phyloP scores from a whole-genome alignment of 306 rosid species.

The Vigna trinervia region DNA sequence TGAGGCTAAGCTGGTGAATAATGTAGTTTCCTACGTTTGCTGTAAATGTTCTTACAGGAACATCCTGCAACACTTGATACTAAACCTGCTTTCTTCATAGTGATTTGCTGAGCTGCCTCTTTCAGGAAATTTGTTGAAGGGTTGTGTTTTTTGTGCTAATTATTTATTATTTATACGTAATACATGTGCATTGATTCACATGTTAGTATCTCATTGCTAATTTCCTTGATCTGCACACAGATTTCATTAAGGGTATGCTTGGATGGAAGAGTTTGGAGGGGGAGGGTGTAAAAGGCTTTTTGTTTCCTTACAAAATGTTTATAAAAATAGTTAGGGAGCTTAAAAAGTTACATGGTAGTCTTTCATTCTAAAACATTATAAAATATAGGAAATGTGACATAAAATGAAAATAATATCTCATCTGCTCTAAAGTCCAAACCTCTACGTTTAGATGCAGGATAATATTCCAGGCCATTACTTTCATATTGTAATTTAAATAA shows the following conservation, averaged over 20 bases:
- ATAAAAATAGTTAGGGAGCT: not conserved
- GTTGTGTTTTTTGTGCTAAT: slow-evolving; percentile 21
- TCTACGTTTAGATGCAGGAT: not conserved
- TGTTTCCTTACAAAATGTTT: slow-evolving; percentile 13
- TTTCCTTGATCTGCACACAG: not conserved
- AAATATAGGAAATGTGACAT: slow-evolving; percentile 14
- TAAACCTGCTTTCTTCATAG: slow-evolving; percentile 18
- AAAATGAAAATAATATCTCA: not conserved
- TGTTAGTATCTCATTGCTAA: slow-evolving; percentile 4
- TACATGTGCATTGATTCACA: not conserved
- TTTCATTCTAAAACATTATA: slow-evolving; percentile 16
- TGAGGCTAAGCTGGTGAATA: slow-evolving; percentile 28
- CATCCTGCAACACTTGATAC: slow-evolving; percentile 16
- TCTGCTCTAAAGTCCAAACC: not conserved
- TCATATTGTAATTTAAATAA: slow-evolving; percentile 7
- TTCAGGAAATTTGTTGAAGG: slow-evolving; percentile 22
- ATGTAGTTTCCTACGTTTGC: slow-evolving; percentile 21
- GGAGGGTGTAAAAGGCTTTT: not conserved
- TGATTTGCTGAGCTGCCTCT: slow-evolving; percentile 31
- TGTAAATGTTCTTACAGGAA: slow-evolving; percentile 23
- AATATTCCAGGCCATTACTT: slow-evolving; percentile 19
- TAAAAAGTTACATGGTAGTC: not conserved
- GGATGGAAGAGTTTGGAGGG: slow-evolving; percentile 9
- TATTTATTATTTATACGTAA: not conserved
- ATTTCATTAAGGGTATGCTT: slow-evolving; percentile 16